Percentiles rank a stretch among this genome's conserved stretches.
Conservation (phyloP, 192 early-diverging fungal genomes). For the Linnemannia elongata region DNA sequence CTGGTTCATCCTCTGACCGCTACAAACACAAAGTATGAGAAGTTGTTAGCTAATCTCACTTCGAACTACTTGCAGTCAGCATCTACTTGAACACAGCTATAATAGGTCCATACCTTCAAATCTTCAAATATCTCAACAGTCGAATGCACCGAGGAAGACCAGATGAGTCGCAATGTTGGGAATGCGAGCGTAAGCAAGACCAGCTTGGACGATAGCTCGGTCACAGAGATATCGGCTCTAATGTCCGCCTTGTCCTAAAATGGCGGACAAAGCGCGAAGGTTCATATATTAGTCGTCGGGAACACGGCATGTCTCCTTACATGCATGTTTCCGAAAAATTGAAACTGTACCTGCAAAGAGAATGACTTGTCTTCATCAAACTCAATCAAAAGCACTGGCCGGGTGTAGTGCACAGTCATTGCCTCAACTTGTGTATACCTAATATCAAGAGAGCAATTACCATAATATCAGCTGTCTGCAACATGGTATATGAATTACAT, state of each 20-base stretch:
- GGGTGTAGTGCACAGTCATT: slow-evolving; percentile 87
- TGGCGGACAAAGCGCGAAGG: background rate
- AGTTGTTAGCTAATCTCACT: background rate
- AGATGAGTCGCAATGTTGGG: slow-evolving; percentile 86
- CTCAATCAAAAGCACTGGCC: slow-evolving; percentile 90
- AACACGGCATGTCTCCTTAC: background rate
- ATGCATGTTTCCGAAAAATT: background rate
- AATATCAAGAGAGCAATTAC: background rate
- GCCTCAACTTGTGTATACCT: slow-evolving; percentile 89
- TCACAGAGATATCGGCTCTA: slow-evolving; percentile 67
- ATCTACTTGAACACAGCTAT: slow-evolving; percentile 7
- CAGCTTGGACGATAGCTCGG: slow-evolving; percentile 80
- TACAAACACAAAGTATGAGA: slow-evolving; percentile 39
- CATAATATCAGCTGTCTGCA: background rate
- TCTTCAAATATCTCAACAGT: slow-evolving; percentile 93
- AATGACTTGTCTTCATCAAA: slow-evolving; percentile 91
- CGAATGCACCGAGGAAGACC: slow-evolving; percentile 88
- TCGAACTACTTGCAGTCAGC: background rate
- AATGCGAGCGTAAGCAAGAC: slow-evolving; percentile 85
- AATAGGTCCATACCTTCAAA: slow-evolving; percentile 73
- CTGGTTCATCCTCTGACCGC: slow-evolving; percentile 84
- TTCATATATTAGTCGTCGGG: slow-evolving; percentile 4
- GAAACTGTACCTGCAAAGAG: slow-evolving; percentile 71
- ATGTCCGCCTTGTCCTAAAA: slow-evolving; percentile 60
- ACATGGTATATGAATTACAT: background rate